Evolutionary conservation across 2,329 filamentous ascomycete genomes (phyloP), one percentile per base, ranked within the genome.

Genomic region (Ceratocystis papillata): DNA sequence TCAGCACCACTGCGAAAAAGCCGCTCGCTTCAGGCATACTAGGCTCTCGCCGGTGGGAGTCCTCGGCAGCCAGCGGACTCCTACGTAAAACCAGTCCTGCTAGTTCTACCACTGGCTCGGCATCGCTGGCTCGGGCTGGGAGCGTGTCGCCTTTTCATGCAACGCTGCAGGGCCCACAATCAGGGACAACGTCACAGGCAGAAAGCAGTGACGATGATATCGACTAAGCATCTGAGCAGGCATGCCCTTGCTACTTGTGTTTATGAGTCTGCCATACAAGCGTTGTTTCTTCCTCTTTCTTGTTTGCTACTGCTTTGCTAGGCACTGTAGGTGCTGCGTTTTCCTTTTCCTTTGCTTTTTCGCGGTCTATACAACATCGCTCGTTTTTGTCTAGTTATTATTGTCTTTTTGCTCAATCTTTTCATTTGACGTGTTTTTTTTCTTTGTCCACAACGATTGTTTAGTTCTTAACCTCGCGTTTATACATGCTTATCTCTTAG

Each of bases 1-100:
- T 59, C 75, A 69, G 78, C 33, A 12, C 55, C 20, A 68, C 37
- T 15, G 10, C 78, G 69, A 71, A 69, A 8, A 73, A 71, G 25
- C 77, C 75, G 33, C 77, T 68, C 65, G 77, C 68, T 67, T 73
- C 69, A 74, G 65, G 75, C 59, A 77, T 73, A 67, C 80, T 74
- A 15, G 79, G 71, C 67, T 77, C 64, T 62, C 68, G 50, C 76
- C 74, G 17, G 71, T 72, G 71, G 72, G 62, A 74, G 74, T 62
- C 78, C 75, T 74, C 74, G 3, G 74, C 75, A 50, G 77, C 77
- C 17, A 79, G 76, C 68, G 77, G 77, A 44, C 72, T 79, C 72
- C 69, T 79, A 59, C 72, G 76, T 44, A 76, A 76, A 67, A 73
- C 72, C 63, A 74, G 74, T 67, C 65, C 67, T 45, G 69, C 67